These are phyloP conservation scores for Vigna mungo DNA, from an alignment of 306 rosid genomes.

Conservation along the genomic window DNA sequence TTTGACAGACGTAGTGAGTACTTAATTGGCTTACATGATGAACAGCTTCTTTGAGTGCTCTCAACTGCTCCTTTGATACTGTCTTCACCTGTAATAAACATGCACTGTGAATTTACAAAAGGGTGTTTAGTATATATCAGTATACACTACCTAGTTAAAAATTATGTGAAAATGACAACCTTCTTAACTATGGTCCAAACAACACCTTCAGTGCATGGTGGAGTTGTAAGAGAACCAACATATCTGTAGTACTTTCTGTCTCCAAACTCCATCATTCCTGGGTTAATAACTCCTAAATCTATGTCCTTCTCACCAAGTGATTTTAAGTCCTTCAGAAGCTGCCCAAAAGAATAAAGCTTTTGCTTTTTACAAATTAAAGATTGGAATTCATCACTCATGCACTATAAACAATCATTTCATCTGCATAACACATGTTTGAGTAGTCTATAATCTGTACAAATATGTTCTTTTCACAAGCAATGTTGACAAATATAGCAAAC, in stretches of 20 bases:
- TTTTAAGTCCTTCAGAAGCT: conserved; percentile 59
- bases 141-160: no score
- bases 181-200: conserved; percentile 69
- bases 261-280: conserved; percentile 61
- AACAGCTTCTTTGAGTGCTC: conserved; percentile 58
- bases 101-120: background rate
- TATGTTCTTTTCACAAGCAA: background rate
- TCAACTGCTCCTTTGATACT: conserved; percentile 68
- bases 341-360: background rate
- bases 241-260: conserved; percentile 76
- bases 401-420: background rate
- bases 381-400: background rate
- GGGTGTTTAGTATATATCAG: background rate
- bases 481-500: conserved; percentile 44
- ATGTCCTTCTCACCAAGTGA: conserved; percentile 47
- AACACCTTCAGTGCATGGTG: conserved; percentile 87
- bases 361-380: background rate
- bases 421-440: background rate
- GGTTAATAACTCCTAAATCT: conserved; percentile 64
- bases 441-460: background rate
- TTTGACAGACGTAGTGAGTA: background rate
- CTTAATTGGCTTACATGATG: conserved; percentile 70
- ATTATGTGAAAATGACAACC: conserved; percentile 46
- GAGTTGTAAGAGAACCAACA: conserved; percentile 76
- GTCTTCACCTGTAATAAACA: conserved; percentile 62